Evolutionary conservation across 78 protist species (phyloP).

Genomic region (Dictyostelium firmibasis): DNA sequence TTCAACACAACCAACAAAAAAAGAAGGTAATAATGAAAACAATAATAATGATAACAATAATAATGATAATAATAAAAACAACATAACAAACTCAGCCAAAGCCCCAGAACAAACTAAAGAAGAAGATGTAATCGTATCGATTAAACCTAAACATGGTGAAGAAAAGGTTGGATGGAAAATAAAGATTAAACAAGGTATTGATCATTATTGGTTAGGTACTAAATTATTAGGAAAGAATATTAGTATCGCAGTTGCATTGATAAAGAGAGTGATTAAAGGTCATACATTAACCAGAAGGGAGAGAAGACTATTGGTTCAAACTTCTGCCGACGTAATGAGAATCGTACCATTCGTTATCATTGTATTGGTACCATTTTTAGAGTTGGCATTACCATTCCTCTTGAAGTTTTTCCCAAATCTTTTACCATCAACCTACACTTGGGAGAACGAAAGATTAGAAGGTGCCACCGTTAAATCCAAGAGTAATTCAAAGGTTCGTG

Average conservation of each 20-base stretch:
- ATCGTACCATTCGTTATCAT: conserved; percentile 80
- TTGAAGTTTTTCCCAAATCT: conserved; percentile 80
- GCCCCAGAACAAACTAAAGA: not conserved
- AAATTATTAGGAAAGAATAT: conserved; percentile 77
- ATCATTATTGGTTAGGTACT: conserved; percentile 78
- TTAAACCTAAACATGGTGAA: not conserved
- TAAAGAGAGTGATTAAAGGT: conserved; percentile 56
- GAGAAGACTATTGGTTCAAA: conserved; percentile 50
- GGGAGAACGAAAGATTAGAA: conserved; percentile 72
- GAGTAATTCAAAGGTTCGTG: conserved; percentile 76
- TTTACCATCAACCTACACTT: conserved; percentile 69
- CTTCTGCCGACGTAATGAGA: conserved; percentile 69
- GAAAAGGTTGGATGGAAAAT: conserved; percentile 26
- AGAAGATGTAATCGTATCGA: conserved; percentile 25
- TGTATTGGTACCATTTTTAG: conserved; percentile 73
- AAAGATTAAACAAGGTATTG: conserved; percentile 9
- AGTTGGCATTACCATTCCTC: conserved; percentile 77
- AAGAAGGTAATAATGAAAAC: not conserved
- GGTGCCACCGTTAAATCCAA: conserved; percentile 40
- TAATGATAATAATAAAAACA: not conserved
- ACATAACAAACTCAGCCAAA: not conserved
- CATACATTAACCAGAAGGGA: conserved; percentile 76
- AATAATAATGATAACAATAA: not conserved
- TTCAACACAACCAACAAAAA: not conserved
- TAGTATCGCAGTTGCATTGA: conserved; percentile 9